Conservation (phyloP, 225 moss, liverwort and hornwort genomes). For the Marchantia paleacea region DNA sequence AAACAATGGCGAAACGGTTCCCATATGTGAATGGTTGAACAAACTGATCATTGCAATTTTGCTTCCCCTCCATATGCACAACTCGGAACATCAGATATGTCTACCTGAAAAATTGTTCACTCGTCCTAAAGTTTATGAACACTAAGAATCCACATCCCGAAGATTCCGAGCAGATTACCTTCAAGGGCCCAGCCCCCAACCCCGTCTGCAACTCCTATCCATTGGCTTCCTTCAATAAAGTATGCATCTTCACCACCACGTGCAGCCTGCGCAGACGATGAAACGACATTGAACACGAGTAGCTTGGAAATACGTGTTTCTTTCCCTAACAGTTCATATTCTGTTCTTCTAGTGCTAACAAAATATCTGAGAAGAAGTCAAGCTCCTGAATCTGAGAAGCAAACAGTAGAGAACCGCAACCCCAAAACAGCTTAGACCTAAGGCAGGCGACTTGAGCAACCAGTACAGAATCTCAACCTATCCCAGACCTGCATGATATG, state of each 20-base stretch:
- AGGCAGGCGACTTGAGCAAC: neutral
- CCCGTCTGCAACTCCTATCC: conserved; percentile 99
- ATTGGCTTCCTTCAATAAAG: conserved; percentile 82
- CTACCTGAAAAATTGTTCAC: too few species aligned
- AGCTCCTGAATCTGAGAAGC: neutral
- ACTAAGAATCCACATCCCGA: too few species aligned
- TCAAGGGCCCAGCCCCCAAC: conserved; percentile 91
- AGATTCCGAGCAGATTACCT: conserved; percentile 41
- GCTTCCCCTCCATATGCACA: too few species aligned
- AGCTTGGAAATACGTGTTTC: neutral
- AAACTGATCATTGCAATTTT: too few species aligned
- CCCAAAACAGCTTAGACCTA: neutral
- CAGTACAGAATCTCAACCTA: neutral
- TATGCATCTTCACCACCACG: conserved; percentile 98
- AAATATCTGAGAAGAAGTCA: neutral
- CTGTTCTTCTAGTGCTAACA: too few species aligned
- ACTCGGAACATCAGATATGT: too few species aligned
- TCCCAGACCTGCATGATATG: neutral
- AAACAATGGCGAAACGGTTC: too few species aligned
- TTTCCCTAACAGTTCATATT: neutral
- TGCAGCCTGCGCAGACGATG: conserved; percentile 45
- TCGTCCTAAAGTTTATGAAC: too few species aligned
- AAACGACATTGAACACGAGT: neutral
- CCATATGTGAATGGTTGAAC: too few species aligned
- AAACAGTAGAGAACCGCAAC: neutral